phyloP scores from a whole-genome alignment of 2,329 filamentous ascomycete species.

The Tolypocladium tundrense region DNA sequence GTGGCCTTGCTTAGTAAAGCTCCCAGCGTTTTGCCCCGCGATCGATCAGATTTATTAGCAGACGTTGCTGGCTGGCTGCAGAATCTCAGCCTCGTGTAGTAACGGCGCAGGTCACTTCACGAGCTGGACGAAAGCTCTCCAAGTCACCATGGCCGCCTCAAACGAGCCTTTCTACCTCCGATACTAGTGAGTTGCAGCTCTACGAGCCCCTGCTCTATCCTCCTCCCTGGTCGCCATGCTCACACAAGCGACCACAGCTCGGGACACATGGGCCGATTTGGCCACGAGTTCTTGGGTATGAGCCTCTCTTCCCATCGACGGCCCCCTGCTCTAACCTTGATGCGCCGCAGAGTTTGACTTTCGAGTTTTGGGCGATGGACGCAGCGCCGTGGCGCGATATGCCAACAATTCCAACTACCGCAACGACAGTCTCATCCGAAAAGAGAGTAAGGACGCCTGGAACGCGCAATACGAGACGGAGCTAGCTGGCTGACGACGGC shows the following conservation, averaged over 20 bases:
- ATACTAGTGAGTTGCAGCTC: constrained; percentile 69
- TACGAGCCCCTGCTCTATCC: background rate
- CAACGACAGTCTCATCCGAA: constrained; percentile 95
- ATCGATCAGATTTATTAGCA: background rate
- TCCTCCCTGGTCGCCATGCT: background rate
- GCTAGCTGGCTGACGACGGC: background rate
- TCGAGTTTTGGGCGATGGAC: constrained; percentile 80
- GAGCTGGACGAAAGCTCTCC: background rate
- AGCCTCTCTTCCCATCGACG: background rate
- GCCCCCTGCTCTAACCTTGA: background rate
- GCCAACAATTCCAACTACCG: constrained; percentile 99
- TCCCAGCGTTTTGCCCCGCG: background rate
- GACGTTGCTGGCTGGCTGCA: background rate
- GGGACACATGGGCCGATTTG: constrained; percentile 92
- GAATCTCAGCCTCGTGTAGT: background rate
- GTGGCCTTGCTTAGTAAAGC: background rate
- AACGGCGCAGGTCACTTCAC: background rate
- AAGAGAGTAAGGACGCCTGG: constrained; percentile 70
- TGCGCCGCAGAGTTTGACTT: constrained; percentile 81
- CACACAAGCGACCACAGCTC: constrained; percentile 48
- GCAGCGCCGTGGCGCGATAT: constrained; percentile 88
- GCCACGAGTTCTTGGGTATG: constrained; percentile 90
- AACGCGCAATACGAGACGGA: background rate
- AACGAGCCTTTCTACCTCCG: constrained; percentile 89
- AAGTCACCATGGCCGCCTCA: constrained; percentile 46